These are phyloP conservation scores for Cutaneotrichosporon dermatis DNA, from an alignment of 1,284 basidiomycete species.

Conservation along the genomic window DNA sequence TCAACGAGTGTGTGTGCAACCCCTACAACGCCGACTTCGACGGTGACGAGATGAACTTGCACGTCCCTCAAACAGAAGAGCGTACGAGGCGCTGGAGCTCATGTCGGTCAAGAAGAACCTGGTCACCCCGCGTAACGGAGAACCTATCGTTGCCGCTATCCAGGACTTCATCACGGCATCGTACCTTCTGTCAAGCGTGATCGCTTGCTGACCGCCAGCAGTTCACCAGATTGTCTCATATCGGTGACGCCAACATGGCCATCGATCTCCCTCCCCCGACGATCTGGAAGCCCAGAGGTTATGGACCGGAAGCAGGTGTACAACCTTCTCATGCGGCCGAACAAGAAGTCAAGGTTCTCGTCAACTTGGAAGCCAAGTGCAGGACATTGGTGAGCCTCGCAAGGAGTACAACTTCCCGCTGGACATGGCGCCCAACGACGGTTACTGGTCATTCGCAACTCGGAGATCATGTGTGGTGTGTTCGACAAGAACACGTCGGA, in stretches of 20 bases:
- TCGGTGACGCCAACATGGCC: slow-evolving; percentile 80
- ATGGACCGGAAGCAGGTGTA: slow-evolving; percentile 99
- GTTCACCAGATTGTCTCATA: slow-evolving; percentile 97
- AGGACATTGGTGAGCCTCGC: slow-evolving; percentile 81
- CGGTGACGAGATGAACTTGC: slow-evolving; percentile 99
- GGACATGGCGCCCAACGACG: slow-evolving; percentile 95
- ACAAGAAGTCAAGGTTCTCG: slow-evolving; percentile 76
- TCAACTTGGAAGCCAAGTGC: slow-evolving; percentile 97
- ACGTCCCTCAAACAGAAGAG: slow-evolving; percentile 98
- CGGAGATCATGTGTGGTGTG: slow-evolving; percentile 98
- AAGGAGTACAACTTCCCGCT: slow-evolving; percentile 51
- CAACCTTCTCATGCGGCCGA: slow-evolving; percentile 93
- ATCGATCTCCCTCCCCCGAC: slow-evolving; percentile 95
- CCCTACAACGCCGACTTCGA: slow-evolving; percentile 99
- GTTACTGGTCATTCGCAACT: slow-evolving; percentile 97
- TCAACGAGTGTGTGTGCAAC: slow-evolving; percentile 99
- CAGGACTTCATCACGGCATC: slow-evolving; percentile 99
- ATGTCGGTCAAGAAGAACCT: slow-evolving; percentile 98
- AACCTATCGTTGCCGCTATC: slow-evolving; percentile 97
- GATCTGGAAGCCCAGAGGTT: slow-evolving; percentile 84
- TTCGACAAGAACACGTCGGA: slow-evolving; percentile 99
- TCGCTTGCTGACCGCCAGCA: slow-evolving; percentile 90
- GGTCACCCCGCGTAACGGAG: slow-evolving; percentile 93
- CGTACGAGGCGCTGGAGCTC: slow-evolving; percentile 94
- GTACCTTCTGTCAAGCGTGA: slow-evolving; percentile 89